Conservation (phyloP, 768 basidiomycete genomes). For the Paxillus ammoniavirescens region DNA sequence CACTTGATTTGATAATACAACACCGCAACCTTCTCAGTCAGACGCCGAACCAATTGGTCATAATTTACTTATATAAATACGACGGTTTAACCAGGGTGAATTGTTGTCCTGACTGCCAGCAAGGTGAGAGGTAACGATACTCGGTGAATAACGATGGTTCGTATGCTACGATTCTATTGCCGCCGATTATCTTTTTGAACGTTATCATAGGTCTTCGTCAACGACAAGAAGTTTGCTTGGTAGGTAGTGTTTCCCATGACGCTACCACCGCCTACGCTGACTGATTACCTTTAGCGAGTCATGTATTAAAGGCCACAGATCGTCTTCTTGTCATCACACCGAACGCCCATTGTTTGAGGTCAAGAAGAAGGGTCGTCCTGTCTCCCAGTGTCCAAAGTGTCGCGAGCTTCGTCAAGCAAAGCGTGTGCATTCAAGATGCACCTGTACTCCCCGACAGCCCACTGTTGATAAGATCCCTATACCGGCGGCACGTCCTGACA, state of each 20-base stretch:
- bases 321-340: conserved; percentile 82
- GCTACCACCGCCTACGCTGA: conserved; percentile 7
- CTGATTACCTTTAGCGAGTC: conserved; percentile 57
- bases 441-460: conserved; percentile 50
- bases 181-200: background rate
- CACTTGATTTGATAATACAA: no score
- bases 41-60: background rate
- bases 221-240: conserved; percentile 77
- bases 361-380: conserved; percentile 89
- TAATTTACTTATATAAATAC: background rate
- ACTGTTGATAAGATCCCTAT: conserved; percentile 30
- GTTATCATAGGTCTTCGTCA: conserved; percentile 60
- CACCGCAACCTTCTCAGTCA: background rate
- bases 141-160: conserved; percentile 17
- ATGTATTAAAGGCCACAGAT: conserved; percentile 94
- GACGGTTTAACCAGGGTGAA: background rate
- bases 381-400: conserved; percentile 87
- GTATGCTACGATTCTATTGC: background rate
- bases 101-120: background rate
- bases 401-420: conserved; percentile 78
- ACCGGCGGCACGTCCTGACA: conserved; percentile 31
- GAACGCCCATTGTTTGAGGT: conserved; percentile 91
- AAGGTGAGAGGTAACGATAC: background rate
- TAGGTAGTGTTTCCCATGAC: conserved; percentile 28
- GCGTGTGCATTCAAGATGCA: conserved; percentile 81